Evolutionary conservation across 495 filamentous ascomycete genomes (phyloP).

Genomic region (Tuber indicum): DNA sequence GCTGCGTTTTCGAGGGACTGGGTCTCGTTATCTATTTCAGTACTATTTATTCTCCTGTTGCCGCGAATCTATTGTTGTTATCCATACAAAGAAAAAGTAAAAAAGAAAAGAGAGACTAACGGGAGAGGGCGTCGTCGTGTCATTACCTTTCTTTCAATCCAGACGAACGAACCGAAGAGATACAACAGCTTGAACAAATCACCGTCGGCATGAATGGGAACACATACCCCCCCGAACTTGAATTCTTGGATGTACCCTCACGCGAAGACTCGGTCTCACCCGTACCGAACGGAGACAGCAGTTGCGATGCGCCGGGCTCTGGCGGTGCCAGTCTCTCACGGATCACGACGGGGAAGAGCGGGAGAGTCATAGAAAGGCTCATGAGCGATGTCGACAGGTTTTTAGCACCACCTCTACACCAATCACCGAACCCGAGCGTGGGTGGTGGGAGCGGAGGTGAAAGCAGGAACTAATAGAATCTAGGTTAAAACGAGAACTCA

Average conservation of each 20-base stretch:
- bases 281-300: conserved; percentile 24
- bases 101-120: conserved; percentile 25
- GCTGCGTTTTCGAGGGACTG: conserved; percentile 2
- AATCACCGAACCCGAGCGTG: background rate
- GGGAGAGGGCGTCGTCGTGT: conserved; percentile 19
- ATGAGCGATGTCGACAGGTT: conserved; percentile 74
- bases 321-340: conserved; percentile 41
- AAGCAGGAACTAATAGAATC: background rate
- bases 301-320: conserved; percentile 28
- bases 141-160: conserved; percentile 8
- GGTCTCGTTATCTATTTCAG: background rate
- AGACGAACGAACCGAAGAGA: conserved; percentile 39
- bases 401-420: background rate
- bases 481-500: conserved; percentile 67
- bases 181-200: conserved; percentile 37
- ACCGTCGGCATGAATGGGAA: conserved; percentile 37
- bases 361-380: conserved; percentile 83
- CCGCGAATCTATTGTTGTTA: conserved; percentile 33
- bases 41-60: background rate
- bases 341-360: conserved; percentile 63
- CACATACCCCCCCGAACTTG: conserved; percentile 28
- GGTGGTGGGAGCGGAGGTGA: background rate
- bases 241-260: conserved; percentile 24
- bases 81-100: conserved; percentile 28
- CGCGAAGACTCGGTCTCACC: conserved; percentile 25